Evolutionary conservation across 1,139 yeast species (phyloP), one percentile per base, ranked within the genome.

Genomic region (Taiozyma onychis): DNA sequence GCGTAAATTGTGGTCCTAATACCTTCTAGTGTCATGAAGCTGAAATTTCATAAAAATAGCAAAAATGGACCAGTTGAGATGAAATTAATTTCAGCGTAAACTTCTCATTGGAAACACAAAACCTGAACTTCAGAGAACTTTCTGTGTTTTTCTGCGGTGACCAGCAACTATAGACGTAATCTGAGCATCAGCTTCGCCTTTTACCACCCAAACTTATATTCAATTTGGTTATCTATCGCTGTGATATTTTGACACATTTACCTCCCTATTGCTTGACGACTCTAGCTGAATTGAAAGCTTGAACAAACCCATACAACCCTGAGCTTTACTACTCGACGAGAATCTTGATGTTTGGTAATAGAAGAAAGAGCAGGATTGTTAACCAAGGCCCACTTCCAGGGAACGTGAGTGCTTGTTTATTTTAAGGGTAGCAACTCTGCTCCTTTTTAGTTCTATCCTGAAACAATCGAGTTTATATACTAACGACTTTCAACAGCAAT

Each of bases 401-500:
- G 14, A 37, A 37, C 24, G 41, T 37, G 24, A 37, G 41, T 37
- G 24, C n/a, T 35, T 35, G 10, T 37, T 37, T 37, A 37, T 18
- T 11, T 37, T 3, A 10, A 11, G 39, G 18, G n/a, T 35, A 16
- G 7, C 26, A 24, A 24, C 6, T 3, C 11, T n/a, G 5, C 22
- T 10, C 6, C 41, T 18, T 13, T 22, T 37, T 14, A 37, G 35
- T 32, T 32, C 4, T 32, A n/a, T n/a, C 35, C 35, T 6, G n/a
- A 32, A 6, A 32, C 35, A 32, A 32, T 6, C 14, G 18, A 6
- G n/a, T n/a, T 32, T 18, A n/a, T 14, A 5, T n/a, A 50, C 54
- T 56, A 50, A 54, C 56, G 34, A 52, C 48, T 52, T 2, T 47
- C 53, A 24, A 5, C 28, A 59, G 61, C 56, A 59, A 48, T 44